Evolutionary conservation across 345 rosid genomes (phyloP), one percentile per base, ranked within the genome.

Genomic region (Clausena lansium): DNA sequence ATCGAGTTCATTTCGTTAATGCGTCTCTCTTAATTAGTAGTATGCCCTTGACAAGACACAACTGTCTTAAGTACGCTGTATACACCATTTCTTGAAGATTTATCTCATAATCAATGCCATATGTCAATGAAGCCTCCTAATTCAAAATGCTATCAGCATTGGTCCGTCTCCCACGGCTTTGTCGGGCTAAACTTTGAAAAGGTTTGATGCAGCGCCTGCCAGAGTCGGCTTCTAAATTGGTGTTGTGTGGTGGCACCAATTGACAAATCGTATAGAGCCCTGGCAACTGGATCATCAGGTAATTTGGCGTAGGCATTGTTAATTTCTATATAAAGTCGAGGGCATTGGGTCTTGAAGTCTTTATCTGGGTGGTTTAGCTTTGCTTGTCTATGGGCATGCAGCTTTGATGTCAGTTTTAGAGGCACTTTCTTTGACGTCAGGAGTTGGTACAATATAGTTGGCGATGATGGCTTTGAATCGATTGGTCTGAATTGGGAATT

Each of bases 111-210:
- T 41, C 47, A 39, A 2, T 39, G 45, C 3, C 45, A 41, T 10
- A 10, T 41, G 47, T 41, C 4, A 11, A 11, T 41, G 14, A 41
- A 41, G 15, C 15, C 47, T 41, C 15, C 47, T 2, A 10, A 11
- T 30, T 41, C 47, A 41, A 41, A 41, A 41, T 41, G 47, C 47
- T 73, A 79, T 76, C 76, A 83, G 28, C 81, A 68, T 5, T 77
- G 78, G 17, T 79, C 81, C 1, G 81, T 77, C 58, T 77, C 83
- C 85, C 78, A 73, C 36, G 73, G 50, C 78, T 74, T 72, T 6
- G 71, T 62, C 10, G 71, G 36, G 4, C 33, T 27, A 38, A 47
- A 52, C 33, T 65, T 36, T 60, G 64, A 60, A 5, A 11, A 3
- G 32, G 2, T 60, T 60, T 24, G 47, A 36, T 45, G 15, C 50